Base-by-base conservation (phyloP, 106 monocot species). In the Posidonia australis region DNA sequence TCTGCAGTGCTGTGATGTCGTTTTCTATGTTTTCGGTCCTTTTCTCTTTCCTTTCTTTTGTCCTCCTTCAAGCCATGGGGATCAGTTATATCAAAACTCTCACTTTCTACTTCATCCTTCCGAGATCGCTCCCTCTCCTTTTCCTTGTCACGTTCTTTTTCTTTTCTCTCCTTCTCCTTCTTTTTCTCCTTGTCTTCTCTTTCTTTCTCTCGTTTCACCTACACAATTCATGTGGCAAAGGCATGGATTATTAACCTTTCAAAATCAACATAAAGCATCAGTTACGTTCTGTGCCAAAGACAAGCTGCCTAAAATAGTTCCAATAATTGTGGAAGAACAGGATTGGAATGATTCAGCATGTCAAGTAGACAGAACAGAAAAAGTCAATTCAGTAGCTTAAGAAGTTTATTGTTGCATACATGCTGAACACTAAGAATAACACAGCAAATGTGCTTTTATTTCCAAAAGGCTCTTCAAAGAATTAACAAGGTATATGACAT, bases 151-250 rank as follows among this genome's bases (percentile, higher is more conserved):
- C 75, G 66, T 11, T 80, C 83, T 53, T 76, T 81, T 64, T 83
- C 80, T 27, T 83, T 29, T 66, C 68, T 81, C 36, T 90, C 94
- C 62, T 72, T 90, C 31, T 86, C 83, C 21, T 73, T 73, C 10
- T 49, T 53, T 20, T 84, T 83, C 47, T 78, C 67, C 46, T 80
- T 74, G 14, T 70, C 74, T 63, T 77, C 78, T 69, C 67, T 80
- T 17, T 84, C 91, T 65, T 87, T 90, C 66, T 96, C 94, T 70
- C 84, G 90, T 70, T 80, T 96, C 5, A 66, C 86, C 94, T 94
- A 60, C 43, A 66, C 10, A 36, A 7, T 36, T 36, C 36, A 49
- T 9, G 18, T 62, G 51, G 13, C 13, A 16, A 12, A 13, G 28
- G 3, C 57, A 27, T 54, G 12, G 14, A 28, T 58, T 58, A 14